Percentiles rank a stretch among this genome's conserved stretches.
Evolutionary conservation across 352 stramenopile species (phyloP).

Genomic region (Peronospora farinosa): DNA sequence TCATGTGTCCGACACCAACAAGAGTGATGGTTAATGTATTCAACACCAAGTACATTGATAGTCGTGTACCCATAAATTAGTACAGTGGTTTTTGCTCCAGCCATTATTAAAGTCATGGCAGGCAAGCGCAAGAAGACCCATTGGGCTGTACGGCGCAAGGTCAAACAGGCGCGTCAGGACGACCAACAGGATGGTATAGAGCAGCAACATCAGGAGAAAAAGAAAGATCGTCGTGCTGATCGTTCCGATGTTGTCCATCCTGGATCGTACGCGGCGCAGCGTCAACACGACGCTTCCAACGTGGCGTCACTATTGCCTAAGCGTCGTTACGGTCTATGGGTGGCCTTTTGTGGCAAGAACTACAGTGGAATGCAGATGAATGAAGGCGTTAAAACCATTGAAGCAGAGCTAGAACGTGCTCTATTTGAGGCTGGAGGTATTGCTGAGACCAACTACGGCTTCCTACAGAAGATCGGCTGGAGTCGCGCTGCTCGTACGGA

Average conservation of each 20-base stretch:
- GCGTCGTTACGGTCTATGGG: constrained; percentile 67
- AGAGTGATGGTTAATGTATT: constrained; percentile 3
- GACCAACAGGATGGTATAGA: constrained; percentile 1
- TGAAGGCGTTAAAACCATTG: constrained; percentile 83
- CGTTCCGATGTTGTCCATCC: constrained; percentile 61
- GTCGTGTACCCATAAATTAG: neutral
- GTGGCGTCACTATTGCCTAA: constrained; percentile 13
- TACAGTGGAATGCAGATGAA: constrained; percentile 91
- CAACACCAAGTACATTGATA: too few species aligned
- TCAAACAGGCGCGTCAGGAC: constrained; percentile 51
- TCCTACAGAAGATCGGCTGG: constrained; percentile 89
- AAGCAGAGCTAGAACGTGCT: constrained; percentile 85
- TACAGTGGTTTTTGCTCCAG: too few species aligned
- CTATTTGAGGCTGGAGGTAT: constrained; percentile 85
- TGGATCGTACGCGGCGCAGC: constrained; percentile 68
- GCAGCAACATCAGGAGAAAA: constrained; percentile 14
- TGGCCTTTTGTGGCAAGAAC: constrained; percentile 85
- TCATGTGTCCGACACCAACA: constrained; percentile 14
- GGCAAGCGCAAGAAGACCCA: constrained; percentile 70
- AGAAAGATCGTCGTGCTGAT: constrained; percentile 42
- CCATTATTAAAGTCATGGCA: constrained; percentile 20
- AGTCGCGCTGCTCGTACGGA: constrained; percentile 84
- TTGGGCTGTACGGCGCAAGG: constrained; percentile 69
- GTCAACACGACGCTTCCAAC: constrained; percentile 12
- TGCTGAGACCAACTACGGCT: constrained; percentile 84